Conservation (phyloP, 805 yeast genomes). For the Candida patagonica region DNA sequence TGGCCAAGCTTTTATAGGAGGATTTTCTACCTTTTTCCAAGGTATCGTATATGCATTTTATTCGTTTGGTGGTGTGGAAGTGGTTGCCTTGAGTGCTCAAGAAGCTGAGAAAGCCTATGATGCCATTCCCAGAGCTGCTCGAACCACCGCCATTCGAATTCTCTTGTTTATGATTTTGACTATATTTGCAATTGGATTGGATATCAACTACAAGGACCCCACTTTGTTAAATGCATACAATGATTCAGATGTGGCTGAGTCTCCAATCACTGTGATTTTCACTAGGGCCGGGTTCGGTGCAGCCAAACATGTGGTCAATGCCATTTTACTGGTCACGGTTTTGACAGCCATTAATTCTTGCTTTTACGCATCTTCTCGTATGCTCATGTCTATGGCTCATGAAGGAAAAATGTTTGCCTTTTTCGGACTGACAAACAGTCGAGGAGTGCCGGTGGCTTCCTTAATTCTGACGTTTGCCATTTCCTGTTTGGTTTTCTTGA, state of each 20-base stretch:
- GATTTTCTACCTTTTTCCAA: constrained; percentile 63
- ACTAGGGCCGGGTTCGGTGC: constrained; percentile 47
- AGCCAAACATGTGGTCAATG: constrained; percentile 73
- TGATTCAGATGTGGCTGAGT: constrained; percentile 66
- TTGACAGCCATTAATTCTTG: constrained; percentile 81
- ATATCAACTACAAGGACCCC: constrained; percentile 64
- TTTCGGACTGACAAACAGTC: constrained; percentile 50
- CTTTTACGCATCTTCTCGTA: constrained; percentile 61
- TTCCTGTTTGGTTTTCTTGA: constrained; percentile 64
- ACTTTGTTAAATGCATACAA: constrained; percentile 47
- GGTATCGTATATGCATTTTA: constrained; percentile 65
- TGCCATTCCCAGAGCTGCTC: constrained; percentile 69
- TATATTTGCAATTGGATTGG: constrained; percentile 67
- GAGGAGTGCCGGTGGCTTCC: constrained; percentile 60
- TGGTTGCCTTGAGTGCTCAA: constrained; percentile 76
- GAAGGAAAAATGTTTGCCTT: constrained; percentile 66
- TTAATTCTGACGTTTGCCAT: constrained; percentile 45
- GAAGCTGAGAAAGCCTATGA: constrained; percentile 66
- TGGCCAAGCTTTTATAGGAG: constrained; percentile 54
- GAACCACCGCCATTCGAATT: constrained; percentile 61
- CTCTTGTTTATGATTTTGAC: constrained; percentile 63
- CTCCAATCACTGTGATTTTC: constrained; percentile 83
- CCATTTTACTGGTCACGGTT: constrained; percentile 61
- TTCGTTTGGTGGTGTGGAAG: constrained; percentile 82
- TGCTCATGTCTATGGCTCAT: constrained; percentile 59